These are phyloP conservation scores for Trebouxia sp. DNA, from an alignment of 139 green algal species.

Conservation along the genomic window DNA sequence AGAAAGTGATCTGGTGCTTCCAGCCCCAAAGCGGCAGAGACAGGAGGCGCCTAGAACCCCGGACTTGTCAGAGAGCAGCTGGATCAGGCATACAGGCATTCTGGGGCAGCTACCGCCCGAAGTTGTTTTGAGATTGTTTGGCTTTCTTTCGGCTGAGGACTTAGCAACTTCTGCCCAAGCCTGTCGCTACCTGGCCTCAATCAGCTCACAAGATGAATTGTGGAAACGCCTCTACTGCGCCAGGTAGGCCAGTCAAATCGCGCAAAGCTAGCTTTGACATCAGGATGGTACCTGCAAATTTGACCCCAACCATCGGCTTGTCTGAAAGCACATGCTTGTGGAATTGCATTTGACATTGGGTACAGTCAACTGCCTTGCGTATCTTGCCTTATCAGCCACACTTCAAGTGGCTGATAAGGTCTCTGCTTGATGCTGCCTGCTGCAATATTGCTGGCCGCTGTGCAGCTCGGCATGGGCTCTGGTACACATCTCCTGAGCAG, in stretches of 20 bases:
- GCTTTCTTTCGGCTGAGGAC: conserved; percentile 33
- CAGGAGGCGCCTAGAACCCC: neutral
- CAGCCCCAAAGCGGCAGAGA: neutral
- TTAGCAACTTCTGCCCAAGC: conserved; percentile 22
- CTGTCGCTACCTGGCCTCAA: conserved; percentile 2
- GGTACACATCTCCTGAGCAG: neutral
- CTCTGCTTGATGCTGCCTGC: neutral
- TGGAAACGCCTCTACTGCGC: conserved; percentile 29
- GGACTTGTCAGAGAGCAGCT: neutral
- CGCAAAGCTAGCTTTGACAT: neutral
- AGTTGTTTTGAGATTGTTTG: conserved; percentile 27
- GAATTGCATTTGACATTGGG: no score
- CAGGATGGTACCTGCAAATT: neutral
- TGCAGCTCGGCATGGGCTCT: neutral
- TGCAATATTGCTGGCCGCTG: neutral
- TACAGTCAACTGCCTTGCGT: no score
- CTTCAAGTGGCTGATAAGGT: neutral
- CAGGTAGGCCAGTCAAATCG: neutral
- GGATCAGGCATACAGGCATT: neutral
- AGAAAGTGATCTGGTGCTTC: neutral
- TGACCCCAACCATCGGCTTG: no score
- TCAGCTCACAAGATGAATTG: neutral
- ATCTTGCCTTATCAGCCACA: neutral
- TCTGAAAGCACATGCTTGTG: no score
- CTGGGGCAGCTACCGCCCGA: conserved; percentile 20